phyloP scores from a whole-genome alignment of 225 moss, liverwort and hornwort species.

The Ulota crispa region DNA sequence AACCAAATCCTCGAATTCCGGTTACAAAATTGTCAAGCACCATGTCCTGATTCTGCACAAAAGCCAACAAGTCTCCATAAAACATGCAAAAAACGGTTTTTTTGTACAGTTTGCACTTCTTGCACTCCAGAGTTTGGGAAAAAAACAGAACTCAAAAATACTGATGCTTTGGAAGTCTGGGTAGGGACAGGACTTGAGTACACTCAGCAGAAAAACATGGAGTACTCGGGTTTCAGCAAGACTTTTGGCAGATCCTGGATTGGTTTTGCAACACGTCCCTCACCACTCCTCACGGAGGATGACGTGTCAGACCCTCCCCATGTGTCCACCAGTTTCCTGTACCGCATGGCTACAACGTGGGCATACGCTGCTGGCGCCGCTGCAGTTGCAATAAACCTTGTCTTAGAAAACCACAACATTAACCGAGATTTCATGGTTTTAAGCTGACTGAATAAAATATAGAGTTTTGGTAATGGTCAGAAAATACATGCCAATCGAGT shows the following conservation, averaged over 20 bases:
- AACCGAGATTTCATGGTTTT: not conserved
- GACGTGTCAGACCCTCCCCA: conserved; percentile 67
- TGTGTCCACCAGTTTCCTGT: conserved; percentile 64
- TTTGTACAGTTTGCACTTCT: conserved; percentile 1
- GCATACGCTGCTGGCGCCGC: conserved; percentile 92
- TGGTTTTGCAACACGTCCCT: conserved; percentile 29
- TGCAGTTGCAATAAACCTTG: conserved; percentile 30
- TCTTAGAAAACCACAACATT: not conserved
- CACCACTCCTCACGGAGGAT: conserved; percentile 39
- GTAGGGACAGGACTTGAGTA: conserved; percentile 14
- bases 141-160: not conserved
- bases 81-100: not conserved
- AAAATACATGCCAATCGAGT: not conserved
- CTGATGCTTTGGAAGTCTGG: not conserved
- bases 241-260: conserved; percentile 41
- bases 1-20: not conserved
- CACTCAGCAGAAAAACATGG: conserved; percentile 58
- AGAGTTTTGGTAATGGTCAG: not conserved
- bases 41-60: not conserved
- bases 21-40: not conserved
- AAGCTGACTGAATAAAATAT: not conserved
- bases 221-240: conserved; percentile 30
- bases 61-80: not conserved
- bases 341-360: conserved; percentile 75
- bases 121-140: not conserved